A percentile compares a stretch with the other conserved stretches of the same genome.
phyloP scores from a whole-genome alignment of 768 basidiomycete genomes.

The Naganishia friedmannii region DNA sequence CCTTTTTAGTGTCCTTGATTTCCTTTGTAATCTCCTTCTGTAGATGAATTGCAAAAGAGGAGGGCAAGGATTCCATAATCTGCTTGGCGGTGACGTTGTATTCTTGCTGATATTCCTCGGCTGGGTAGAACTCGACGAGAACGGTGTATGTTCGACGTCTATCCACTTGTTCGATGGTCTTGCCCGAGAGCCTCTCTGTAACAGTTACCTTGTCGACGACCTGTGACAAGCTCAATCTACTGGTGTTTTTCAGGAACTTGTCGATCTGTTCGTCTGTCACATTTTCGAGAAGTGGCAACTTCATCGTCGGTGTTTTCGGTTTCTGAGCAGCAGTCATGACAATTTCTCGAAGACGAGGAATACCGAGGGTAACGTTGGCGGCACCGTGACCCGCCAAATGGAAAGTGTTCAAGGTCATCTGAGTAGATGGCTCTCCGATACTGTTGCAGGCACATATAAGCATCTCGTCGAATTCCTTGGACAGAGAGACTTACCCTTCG shows the following conservation, averaged over 20 bases:
- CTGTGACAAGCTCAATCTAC: slow-evolving; percentile 79
- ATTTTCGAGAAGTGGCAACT: slow-evolving; percentile 65
- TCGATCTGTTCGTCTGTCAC: slow-evolving; percentile 62
- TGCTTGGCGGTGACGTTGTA: slow-evolving; percentile 72
- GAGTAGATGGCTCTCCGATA: slow-evolving; percentile 96
- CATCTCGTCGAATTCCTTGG: neutral
- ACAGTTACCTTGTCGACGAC: slow-evolving; percentile 78
- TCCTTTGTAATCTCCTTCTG: slow-evolving; percentile 82
- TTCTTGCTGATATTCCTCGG: slow-evolving; percentile 75
- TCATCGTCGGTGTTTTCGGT: slow-evolving; percentile 97
- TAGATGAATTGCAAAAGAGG: slow-evolving; percentile 72
- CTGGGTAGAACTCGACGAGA: slow-evolving; percentile 78
- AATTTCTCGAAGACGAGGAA: slow-evolving; percentile 95
- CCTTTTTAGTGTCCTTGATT: slow-evolving; percentile 79
- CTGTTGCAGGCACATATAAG: slow-evolving; percentile 54
- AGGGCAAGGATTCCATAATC: slow-evolving; percentile 68
- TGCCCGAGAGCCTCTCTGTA: slow-evolving; percentile 68
- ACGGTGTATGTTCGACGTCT: slow-evolving; percentile 78
- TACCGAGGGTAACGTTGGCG: slow-evolving; percentile 97
- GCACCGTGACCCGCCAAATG: slow-evolving; percentile 99
- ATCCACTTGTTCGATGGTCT: slow-evolving; percentile 56
- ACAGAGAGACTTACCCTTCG: slow-evolving; percentile 69
- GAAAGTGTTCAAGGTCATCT: slow-evolving; percentile 99
- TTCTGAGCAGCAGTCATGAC: slow-evolving; percentile 97
- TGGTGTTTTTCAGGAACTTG: slow-evolving; percentile 82